Percentiles rank a stretch among this genome's conserved stretches.
These are phyloP conservation scores for Rhizopus sp. DNA, from an alignment of 371 early-diverging fungal species.

Conservation along the genomic window DNA sequence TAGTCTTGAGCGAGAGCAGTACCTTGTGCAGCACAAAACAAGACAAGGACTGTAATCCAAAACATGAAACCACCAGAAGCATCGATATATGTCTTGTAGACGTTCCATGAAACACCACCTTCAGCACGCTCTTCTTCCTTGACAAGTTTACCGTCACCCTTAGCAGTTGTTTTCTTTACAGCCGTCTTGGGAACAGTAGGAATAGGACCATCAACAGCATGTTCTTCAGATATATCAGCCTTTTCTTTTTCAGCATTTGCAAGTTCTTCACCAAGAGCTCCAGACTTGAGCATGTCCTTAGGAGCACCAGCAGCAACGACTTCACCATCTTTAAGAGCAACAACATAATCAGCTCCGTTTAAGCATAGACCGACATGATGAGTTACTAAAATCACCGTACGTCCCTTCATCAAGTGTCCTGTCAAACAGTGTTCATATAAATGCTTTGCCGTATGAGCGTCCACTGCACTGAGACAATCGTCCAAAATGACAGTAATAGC, in stretches of 20 bases:
- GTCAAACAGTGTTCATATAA: constrained; percentile 70
- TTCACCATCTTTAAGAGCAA: constrained; percentile 67
- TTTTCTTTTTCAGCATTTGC: constrained; percentile 20
- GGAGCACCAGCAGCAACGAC: constrained; percentile 64
- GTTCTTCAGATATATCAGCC: constrained; percentile 19
- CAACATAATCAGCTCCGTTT: constrained; percentile 67
- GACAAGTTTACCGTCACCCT: constrained; percentile 57
- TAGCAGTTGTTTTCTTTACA: constrained; percentile 25
- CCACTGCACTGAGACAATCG: constrained; percentile 85
- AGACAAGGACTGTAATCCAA: constrained; percentile 50
- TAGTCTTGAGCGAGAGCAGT: constrained; percentile 59
- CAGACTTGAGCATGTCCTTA: constrained; percentile 41
- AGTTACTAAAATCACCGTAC: constrained; percentile 88
- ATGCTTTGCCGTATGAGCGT: constrained; percentile 87
- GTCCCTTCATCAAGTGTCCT: constrained; percentile 66
- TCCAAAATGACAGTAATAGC: constrained; percentile 75
- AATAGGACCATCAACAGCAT: constrained; percentile 37
- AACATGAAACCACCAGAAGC: constrained; percentile 68
- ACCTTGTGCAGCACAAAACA: constrained; percentile 55
- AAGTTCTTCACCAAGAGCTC: constrained; percentile 54
- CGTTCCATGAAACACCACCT: constrained; percentile 62
- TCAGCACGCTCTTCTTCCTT: constrained; percentile 68
- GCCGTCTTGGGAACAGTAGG: constrained; percentile 24
- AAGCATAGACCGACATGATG: constrained; percentile 82
- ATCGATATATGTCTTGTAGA: constrained; percentile 64